These are phyloP conservation scores for Lepiota brunneoincarnata DNA, from an alignment of 768 basidiomycete species.

Conservation along the genomic window DNA sequence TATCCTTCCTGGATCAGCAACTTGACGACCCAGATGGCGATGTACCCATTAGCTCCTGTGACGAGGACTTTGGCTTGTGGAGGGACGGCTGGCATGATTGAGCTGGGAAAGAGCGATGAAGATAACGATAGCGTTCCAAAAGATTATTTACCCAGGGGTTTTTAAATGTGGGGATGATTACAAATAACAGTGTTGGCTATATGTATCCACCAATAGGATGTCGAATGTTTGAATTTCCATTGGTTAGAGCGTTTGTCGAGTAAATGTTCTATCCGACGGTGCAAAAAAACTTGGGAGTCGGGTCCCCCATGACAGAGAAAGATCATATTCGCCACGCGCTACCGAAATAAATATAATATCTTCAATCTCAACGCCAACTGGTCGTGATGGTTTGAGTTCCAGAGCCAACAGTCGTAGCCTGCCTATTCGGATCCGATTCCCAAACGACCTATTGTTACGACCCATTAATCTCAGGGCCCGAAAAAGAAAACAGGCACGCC, in stretches of 20 bases:
- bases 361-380: slow-evolving; percentile 38
- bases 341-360: too few relatives aligned
- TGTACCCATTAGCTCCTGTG: slow-evolving; percentile 58
- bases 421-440: slow-evolving; percentile 62
- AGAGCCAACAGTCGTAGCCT: slow-evolving; percentile 37
- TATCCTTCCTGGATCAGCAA: slow-evolving; percentile 60
- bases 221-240: too few relatives aligned
- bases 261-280: too few relatives aligned
- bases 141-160: too few relatives aligned
- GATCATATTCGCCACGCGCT: too few relatives aligned
- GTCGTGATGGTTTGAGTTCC: slow-evolving; percentile 39
- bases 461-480: not conserved
- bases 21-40: slow-evolving; percentile 57
- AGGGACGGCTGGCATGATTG: slow-evolving; percentile 26
- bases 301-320: too few relatives aligned
- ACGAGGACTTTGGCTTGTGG: slow-evolving; percentile 43
- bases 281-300: too few relatives aligned
- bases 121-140: too few relatives aligned
- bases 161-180: too few relatives aligned
- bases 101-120: not conserved
- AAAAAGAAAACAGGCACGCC: not conserved
- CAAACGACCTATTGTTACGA: slow-evolving; percentile 42
- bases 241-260: too few relatives aligned
- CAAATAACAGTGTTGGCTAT: too few relatives aligned
- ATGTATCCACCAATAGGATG: too few relatives aligned